Evolutionary conservation across 73 alveolate genomes (phyloP).

Genomic region (Stentor roeselii): DNA sequence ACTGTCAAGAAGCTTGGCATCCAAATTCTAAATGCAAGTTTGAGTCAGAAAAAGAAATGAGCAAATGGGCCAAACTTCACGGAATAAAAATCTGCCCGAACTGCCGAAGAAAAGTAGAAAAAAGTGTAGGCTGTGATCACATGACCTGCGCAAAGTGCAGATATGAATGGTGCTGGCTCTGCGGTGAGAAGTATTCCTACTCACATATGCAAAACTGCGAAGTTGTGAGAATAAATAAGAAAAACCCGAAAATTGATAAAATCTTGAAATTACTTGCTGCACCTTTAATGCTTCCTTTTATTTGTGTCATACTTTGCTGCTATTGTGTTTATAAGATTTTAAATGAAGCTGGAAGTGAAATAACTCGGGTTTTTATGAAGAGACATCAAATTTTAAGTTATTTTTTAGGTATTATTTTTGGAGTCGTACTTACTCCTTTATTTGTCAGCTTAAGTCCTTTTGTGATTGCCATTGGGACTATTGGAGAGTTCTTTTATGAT

Average conservation of each 20-base stretch:
- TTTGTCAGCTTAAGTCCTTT: background rate
- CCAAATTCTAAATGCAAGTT: background rate
- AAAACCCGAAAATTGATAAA: too few species aligned
- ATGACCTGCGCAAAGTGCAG: conserved; percentile 77
- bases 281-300: too few species aligned
- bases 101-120: conserved; percentile 68
- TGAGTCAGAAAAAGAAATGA: background rate
- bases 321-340: too few species aligned
- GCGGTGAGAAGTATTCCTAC: too few species aligned
- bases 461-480: background rate
- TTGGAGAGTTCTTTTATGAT: background rate
- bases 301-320: too few species aligned
- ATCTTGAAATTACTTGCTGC: too few species aligned
- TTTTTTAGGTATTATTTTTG: background rate
- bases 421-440: background rate
- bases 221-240: too few species aligned
- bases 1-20: background rate
- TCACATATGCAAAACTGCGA: too few species aligned
- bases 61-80: background rate
- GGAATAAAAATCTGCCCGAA: conserved; percentile 67
- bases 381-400: background rate
- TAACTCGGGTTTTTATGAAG: background rate
- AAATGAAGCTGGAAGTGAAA: background rate
- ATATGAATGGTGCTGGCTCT: conserved; percentile 80
- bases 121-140: conserved; percentile 80